Percentiles rank a stretch among this genome's conserved stretches.
phyloP scores from a whole-genome alignment of 306 rosid genomes.

The Nissolia schottii region DNA sequence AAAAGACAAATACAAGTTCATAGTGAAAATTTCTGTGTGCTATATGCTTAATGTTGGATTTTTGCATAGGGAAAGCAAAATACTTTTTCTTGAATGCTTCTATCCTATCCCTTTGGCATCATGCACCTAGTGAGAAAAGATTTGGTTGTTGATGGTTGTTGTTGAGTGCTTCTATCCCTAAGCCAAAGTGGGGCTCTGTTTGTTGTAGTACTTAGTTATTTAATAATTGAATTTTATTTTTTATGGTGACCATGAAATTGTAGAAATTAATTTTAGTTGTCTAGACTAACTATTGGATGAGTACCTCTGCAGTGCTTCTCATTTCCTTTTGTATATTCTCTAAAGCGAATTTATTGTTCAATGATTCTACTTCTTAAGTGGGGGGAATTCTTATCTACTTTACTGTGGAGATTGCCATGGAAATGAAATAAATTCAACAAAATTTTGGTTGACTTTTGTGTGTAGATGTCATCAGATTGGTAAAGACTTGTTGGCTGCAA shows the following conservation, averaged over 20 bases:
- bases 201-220: not conserved
- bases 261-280: not conserved
- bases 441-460: slow-evolving; percentile 7
- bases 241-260: not conserved
- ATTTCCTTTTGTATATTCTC: not conserved
- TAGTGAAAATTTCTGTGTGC: not conserved
- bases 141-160: too few species aligned
- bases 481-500: slow-evolving; percentile 40
- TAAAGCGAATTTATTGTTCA: not conserved
- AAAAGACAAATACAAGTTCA: not conserved
- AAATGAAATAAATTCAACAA: slow-evolving; percentile 15
- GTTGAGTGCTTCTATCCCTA: not conserved
- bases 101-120: not conserved
- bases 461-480: slow-evolving; percentile 80
- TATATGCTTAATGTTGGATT: slow-evolving; percentile 9
- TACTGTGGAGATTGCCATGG: slow-evolving; percentile 19
- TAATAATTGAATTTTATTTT: slow-evolving; percentile 15
- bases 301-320: not conserved
- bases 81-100: not conserved
- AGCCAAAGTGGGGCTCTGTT: not conserved
- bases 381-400: not conserved
- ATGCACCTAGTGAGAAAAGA: not conserved
- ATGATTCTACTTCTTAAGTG: not conserved
- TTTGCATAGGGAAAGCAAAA: not conserved
- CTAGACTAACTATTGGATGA: not conserved